Evolutionary conservation across 2,329 filamentous ascomycete species (phyloP), one percentile per base, ranked within the genome.

Genomic region (Ceratocystis huliohia): DNA sequence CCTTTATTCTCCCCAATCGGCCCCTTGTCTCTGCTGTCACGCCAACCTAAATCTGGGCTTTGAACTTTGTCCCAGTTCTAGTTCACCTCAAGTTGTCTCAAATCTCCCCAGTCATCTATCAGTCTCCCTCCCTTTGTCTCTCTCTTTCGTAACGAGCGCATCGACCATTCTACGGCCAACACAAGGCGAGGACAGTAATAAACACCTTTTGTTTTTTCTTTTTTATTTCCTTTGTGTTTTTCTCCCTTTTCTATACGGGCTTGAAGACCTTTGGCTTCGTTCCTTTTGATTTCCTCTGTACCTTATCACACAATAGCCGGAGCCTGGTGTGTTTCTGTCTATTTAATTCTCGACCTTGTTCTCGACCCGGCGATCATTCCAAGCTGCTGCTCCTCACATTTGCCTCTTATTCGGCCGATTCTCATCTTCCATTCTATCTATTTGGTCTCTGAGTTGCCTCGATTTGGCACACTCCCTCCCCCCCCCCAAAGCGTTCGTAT

Each of bases 1-100:
- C 48, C 48, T 22, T 53, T 53, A 53, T 5, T 53, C 22, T 10
- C 20, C 48, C 48, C 48, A 53, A 20, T 22, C 8, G 17, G 30
- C 22, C n/a, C 30, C 59, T 63, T 63, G 61, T 48, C 41, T 63
- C 28, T 30, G 28, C 53, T 63, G 41, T 63, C 41, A 50, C 41
- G 61, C 61, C 61, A 63, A 45, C 45, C 30, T 63, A 63, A 30
- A 63, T 63, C 61, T 46, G 33, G 61, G 41, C 61, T 17, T 33
- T 57, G 41, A 33, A 41, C 44, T 45, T 22, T 46, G 46, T 10
- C 46, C 46, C 20, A 53, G 48, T 53, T 53, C 41, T 4, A 41
- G 37, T 41, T 37, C 37, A 41, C 37, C 10, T 28, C 28, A 22
- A 46, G 61, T 45, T 46, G 61, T 63, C 45, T 63, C 37, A 48